Percentiles rank a stretch among this genome's conserved stretches.
phyloP scores from a whole-genome alignment of 192 early-diverging fungal genomes.

The Fimicolochytrium jonesii region DNA sequence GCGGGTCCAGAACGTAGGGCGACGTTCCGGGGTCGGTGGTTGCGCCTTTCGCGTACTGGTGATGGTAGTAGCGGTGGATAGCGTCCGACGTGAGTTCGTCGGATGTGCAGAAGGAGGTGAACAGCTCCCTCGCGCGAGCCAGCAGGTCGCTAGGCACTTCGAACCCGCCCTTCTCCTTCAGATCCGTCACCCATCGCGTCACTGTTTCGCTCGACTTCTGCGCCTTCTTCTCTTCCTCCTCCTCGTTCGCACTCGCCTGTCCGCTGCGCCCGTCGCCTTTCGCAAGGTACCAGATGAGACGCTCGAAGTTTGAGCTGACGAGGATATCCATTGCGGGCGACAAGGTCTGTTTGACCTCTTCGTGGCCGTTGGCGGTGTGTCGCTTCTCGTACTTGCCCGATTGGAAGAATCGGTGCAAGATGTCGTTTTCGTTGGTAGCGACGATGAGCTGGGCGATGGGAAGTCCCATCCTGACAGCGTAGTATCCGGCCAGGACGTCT shows the following conservation, averaged over 20 bases:
- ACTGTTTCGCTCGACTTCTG: constrained; percentile 22
- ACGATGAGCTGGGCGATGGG: constrained; percentile 76
- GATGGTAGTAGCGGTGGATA: constrained; percentile 66
- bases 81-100: constrained; percentile 71
- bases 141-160: constrained; percentile 58
- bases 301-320: constrained; percentile 96
- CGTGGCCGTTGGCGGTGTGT: constrained; percentile 28
- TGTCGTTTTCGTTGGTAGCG: constrained; percentile 98
- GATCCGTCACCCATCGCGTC: constrained; percentile 68
- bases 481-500: constrained; percentile 83
- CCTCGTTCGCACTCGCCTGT: neutral
- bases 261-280: constrained; percentile 25
- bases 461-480: constrained; percentile 85
- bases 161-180: constrained; percentile 71
- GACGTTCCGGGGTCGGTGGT: neutral
- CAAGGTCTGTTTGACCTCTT: constrained; percentile 65
- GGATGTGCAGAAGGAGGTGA: constrained; percentile 69
- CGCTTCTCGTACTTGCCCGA: constrained; percentile 81
- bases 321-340: constrained; percentile 98
- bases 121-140: constrained; percentile 61
- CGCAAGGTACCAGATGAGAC: constrained; percentile 83
- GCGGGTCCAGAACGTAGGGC: constrained; percentile 85
- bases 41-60: constrained; percentile 20
- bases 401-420: constrained; percentile 89
- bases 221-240: constrained; percentile 32